Percentiles rank a stretch among this genome's conserved stretches.
Conservation (phyloP, 352 stramenopile genomes). For the Pythium graminicola region DNA sequence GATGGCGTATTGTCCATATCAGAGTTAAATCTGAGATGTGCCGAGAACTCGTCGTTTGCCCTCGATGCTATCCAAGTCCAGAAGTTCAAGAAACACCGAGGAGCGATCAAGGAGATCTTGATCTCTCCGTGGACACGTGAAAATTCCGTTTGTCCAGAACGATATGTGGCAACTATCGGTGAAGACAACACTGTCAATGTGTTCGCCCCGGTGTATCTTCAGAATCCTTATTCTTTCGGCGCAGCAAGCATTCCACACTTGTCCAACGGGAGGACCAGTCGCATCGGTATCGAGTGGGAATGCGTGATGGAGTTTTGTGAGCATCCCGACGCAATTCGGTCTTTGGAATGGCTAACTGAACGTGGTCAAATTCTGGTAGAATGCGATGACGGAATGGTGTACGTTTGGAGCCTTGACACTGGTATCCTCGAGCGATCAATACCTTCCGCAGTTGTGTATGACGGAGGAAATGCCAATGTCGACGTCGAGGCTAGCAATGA, state of each 20-base stretch:
- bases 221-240: constrained; percentile 24
- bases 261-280: background rate
- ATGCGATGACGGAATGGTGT: constrained; percentile 68
- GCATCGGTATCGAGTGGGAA: constrained; percentile 40
- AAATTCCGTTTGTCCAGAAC: constrained; percentile 37
- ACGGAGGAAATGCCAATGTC: constrained; percentile 8
- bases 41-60: constrained; percentile 25
- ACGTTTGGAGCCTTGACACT: constrained; percentile 75
- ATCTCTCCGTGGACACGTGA: constrained; percentile 39
- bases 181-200: constrained; percentile 51
- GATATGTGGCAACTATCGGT: constrained; percentile 56
- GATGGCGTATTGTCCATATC: constrained; percentile 54
- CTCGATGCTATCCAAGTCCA: constrained; percentile 44
- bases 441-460: constrained; percentile 45
- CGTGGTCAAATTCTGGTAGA: constrained; percentile 53
- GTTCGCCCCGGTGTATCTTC: constrained; percentile 50
- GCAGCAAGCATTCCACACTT: constrained; percentile 3
- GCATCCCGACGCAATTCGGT: constrained; percentile 45
- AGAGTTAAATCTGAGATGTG: constrained; percentile 36
- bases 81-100: constrained; percentile 51
- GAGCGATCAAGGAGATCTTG: constrained; percentile 54
- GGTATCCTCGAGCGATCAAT: constrained; percentile 63
- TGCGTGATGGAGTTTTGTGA: constrained; percentile 58
- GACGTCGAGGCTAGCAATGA: background rate
- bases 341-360: constrained; percentile 58